Base-by-base conservation (phyloP, 306 rosid species). In the Mimosa pudica region DNA sequence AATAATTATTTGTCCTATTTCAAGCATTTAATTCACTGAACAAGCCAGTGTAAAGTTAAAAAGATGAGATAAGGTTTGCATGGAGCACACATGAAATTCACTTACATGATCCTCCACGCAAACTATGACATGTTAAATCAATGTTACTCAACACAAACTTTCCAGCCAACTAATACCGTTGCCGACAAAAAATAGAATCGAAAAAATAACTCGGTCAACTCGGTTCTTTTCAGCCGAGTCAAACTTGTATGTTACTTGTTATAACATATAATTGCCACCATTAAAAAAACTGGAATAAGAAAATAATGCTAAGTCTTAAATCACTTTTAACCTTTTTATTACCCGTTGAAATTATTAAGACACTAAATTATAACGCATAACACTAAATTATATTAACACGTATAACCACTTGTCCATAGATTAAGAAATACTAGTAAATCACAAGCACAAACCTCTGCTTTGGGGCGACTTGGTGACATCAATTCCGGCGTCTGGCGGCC, bases 401-500 rank as follows among this genome's bases (percentile, higher is more conserved):
- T 24, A 24, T 24, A 24, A 24, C 30, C 30, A 24, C 30, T 24
- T 24, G 30, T 24, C 30, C 30, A 24, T 24, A 24, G 30, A 24
- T 24, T 24, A 24, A 24, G 30, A 24, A 24, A 24, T 24, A 24
- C 30, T 24, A 24, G 30, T 24, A 24, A 24, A 24, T 24, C 30
- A 24, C 30, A 24, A 82, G 2, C 67, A 80, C 93, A 77, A 82
- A 93, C 99, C 99, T 90, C 81, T 58, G 78, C 82, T 74, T 44
- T 74, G 69, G 54, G 86, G 74, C 82, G 92, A 46, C 42, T 57
- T 14, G 98, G 89, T 5, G 94, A 88, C 2, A 80, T 1, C 42
- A 91, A 82, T 42, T 93, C 98, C 60, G 97, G 98, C 61, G 98
- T 93, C 73, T 85, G 87, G 84, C 57, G 76, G 70, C 92, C 90